Evolutionary conservation across 2,329 filamentous ascomycete species (phyloP), one percentile per base, ranked within the genome.

Genomic region (Exophiala spinifera): DNA sequence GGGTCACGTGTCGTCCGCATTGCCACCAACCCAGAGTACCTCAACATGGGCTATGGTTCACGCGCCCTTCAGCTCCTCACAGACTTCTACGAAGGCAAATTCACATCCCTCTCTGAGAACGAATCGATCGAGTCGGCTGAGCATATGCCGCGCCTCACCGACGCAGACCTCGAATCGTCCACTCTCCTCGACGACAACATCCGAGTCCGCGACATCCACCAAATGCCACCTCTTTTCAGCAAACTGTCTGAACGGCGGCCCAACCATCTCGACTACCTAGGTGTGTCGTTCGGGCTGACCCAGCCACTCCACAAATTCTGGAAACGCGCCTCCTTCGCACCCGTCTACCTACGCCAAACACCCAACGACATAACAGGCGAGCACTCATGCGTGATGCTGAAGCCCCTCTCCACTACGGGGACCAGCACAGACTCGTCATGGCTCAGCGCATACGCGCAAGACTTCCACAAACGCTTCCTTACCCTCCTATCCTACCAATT

Each of bases 361-460:
- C 80, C 94, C 48, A 99, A 97, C 68, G 94, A 97, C 53, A 79
- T 99, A 43, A 99, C 95, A 0, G 94, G 94, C 51, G 94, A 99
- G 72, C 94, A 99, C 70, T 96, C 94, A 0, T 96, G 91, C 68
- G 92, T 99, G 23, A 99, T 99, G 95, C 80, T 99, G 46, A 84
- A 90, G 53, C 88, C 91, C 1, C 79, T 99, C 2, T 71, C 77
- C 47, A 72, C 73, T 46, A 72, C 73, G 0, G 74, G 76, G 21
- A 69, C 73, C 23, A 67, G 67, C 1, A 85, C 84, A 39, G 90
- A 96, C 63, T 78, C 77, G 53, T 84, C 82, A 65, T 97, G 94
- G 94, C 84, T 97, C 0, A 89, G 89, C 14, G 90, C 91, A 2
- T 99, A 95, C 67, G 82, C 92, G 3, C 83, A 87, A 58, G 94